Evolutionary conservation across 129 eudicot species (phyloP).

Genomic region (Centella asiatica): DNA sequence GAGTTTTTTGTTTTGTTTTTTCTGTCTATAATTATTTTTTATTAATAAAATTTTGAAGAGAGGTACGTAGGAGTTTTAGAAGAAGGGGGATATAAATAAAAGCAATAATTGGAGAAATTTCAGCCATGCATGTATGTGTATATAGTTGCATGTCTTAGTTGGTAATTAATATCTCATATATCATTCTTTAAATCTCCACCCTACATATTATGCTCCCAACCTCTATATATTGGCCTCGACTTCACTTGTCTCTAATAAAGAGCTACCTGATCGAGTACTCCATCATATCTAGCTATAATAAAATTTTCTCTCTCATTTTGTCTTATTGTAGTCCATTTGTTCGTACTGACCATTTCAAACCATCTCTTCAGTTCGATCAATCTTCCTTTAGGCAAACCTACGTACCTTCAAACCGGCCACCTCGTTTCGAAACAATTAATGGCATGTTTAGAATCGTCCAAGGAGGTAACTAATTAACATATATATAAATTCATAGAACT

Average conservation of each 20-base stretch:
- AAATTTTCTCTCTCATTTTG: no score
- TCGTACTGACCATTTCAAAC: not conserved
- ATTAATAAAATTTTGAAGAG: no score
- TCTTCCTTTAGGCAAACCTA: not conserved
- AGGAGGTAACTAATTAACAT: constrained; percentile 28
- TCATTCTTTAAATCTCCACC: constrained; percentile 29
- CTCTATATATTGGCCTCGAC: constrained; percentile 36
- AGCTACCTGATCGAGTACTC: no score
- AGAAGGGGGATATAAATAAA: no score
- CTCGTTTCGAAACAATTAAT: constrained; percentile 27
- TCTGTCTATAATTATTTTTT: no score
- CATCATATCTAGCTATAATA: no score
- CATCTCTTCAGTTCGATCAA: not conserved
- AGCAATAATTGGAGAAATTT: not conserved
- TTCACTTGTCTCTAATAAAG: constrained; percentile 24
- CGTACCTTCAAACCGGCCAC: not conserved
- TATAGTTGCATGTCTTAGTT: not conserved
- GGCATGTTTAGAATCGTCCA: constrained; percentile 43
- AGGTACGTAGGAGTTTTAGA: no score
- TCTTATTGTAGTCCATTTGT: not conserved
- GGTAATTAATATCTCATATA: not conserved
- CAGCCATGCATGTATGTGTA: constrained; percentile 17
- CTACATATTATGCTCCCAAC: constrained; percentile 16
- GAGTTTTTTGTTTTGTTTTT: no score
- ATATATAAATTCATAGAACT: not conserved